Percentiles rank a stretch among this genome's conserved stretches.
These are phyloP conservation scores for Wickerhamomyces chambardii DNA, from an alignment of 805 yeast species.

Conservation along the genomic window DNA sequence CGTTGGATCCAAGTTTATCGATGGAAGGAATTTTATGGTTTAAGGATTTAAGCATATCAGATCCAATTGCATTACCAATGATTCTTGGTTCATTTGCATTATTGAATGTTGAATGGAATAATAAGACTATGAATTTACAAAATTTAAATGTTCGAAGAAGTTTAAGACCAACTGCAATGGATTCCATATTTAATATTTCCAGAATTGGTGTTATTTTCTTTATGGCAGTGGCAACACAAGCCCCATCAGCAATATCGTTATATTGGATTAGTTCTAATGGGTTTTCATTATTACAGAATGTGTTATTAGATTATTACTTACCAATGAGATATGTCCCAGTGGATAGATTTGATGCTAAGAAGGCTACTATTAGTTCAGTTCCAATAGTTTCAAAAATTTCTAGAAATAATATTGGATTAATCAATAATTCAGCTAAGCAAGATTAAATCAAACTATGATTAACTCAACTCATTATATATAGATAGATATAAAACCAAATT, in stretches of 20 bases:
- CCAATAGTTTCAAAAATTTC: slow-evolving; percentile 6
- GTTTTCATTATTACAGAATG: slow-evolving; percentile 70
- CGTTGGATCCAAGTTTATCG: slow-evolving; percentile 40
- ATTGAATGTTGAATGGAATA: slow-evolving; percentile 78
- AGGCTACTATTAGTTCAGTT: slow-evolving; percentile 2
- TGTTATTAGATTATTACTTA: slow-evolving; percentile 44
- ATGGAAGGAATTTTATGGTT: slow-evolving; percentile 56
- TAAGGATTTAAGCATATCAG: slow-evolving; percentile 47
- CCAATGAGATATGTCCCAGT: slow-evolving; percentile 13
- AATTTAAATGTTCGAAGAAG: slow-evolving; percentile 24
- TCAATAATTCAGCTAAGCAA: no score
- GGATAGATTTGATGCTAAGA: slow-evolving; percentile 2
- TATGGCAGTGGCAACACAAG: slow-evolving; percentile 80
- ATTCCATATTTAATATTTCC: slow-evolving; percentile 59
- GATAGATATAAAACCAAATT: no score
- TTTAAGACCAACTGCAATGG: slow-evolving; percentile 48
- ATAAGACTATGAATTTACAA: slow-evolving; percentile 43
- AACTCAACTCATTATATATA: no score
- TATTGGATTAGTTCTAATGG: slow-evolving; percentile 88
- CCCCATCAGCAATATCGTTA: slow-evolving; percentile 73
- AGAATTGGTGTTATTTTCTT: slow-evolving; percentile 70
- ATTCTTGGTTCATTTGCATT: slow-evolving; percentile 62
- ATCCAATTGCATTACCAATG: slow-evolving; percentile 61
- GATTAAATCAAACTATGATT: no score
- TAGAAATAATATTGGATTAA: no score